phyloP scores from a whole-genome alignment of 129 eudicot species.

The Lonicera japonica region DNA sequence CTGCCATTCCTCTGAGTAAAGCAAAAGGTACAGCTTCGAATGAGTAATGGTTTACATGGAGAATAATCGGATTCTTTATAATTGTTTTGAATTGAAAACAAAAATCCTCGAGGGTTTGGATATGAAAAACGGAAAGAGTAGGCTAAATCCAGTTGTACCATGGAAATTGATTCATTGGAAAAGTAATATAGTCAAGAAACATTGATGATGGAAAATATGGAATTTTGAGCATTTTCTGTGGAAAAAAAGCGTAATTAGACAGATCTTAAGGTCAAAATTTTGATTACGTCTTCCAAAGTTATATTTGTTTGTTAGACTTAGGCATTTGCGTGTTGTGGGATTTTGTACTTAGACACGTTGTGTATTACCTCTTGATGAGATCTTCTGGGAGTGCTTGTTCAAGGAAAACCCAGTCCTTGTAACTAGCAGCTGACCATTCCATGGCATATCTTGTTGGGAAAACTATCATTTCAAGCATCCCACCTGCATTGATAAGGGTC shows the following conservation, averaged over 20 bases:
- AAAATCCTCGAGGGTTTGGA: too few relatives aligned
- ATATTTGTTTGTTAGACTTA: background rate
- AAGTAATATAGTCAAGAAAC: background rate
- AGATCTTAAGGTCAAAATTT: too few relatives aligned
- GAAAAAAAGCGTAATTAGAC: background rate
- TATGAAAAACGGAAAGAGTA: too few relatives aligned
- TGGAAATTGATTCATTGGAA: too few relatives aligned
- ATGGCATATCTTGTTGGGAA: slow-evolving; percentile 41
- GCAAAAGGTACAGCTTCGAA: background rate
- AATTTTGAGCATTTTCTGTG: background rate
- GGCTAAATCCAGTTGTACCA: too few relatives aligned
- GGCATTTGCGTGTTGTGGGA: too few relatives aligned
- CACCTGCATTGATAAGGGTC: slow-evolving; percentile 45
- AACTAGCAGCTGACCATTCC: slow-evolving; percentile 36
- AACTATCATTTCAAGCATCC: slow-evolving; percentile 45
- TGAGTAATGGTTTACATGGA: background rate
- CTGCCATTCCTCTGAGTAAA: slow-evolving; percentile 45
- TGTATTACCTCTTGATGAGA: slow-evolving; percentile 44
- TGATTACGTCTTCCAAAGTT: too few relatives aligned
- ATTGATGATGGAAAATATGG: background rate
- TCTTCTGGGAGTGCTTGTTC: slow-evolving; percentile 58
- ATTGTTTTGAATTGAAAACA: too few relatives aligned
- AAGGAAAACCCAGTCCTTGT: slow-evolving; percentile 42
- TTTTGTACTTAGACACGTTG: too few relatives aligned
- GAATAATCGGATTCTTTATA: background rate